Conservation (phyloP, 2,329 filamentous ascomycete species). For the Trichoderma simmonsii region DNA sequence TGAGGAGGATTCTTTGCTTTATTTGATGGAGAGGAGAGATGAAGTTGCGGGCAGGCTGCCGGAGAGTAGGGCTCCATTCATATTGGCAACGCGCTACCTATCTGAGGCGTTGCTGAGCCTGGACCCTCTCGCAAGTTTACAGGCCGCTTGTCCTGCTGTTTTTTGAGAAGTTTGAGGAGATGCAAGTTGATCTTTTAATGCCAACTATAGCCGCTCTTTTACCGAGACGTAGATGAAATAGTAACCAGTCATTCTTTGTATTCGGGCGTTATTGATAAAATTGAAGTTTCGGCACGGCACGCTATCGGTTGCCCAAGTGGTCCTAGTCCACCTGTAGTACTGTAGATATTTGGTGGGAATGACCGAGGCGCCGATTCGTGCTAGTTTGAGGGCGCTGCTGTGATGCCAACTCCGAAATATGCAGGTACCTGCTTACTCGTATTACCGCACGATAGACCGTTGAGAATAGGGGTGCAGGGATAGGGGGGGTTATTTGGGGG, state of each 20-base stretch:
- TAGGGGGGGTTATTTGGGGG: neutral
- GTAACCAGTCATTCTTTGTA: slow-evolving; percentile 28
- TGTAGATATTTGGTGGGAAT: neutral
- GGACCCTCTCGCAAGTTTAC: neutral
- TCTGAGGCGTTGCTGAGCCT: neutral
- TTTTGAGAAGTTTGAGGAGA: neutral
- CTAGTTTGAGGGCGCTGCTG: neutral
- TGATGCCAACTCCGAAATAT: neutral
- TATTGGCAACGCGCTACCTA: neutral
- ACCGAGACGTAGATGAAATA: slow-evolving; percentile 20
- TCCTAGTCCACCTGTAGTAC: neutral
- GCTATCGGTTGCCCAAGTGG: neutral
- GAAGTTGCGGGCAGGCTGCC: neutral
- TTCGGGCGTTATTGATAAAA: neutral
- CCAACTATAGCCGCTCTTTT: slow-evolving; percentile 30
- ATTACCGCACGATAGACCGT: neutral
- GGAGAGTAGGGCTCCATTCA: neutral
- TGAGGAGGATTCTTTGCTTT: neutral
- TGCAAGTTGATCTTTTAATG: slow-evolving; percentile 19
- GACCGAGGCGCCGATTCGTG: neutral
- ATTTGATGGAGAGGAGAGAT: neutral
- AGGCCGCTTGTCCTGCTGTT: neutral
- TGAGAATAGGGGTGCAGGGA: neutral
- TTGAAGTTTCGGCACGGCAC: neutral
- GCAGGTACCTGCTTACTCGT: neutral